Base-by-base conservation (phyloP, 1,284 basidiomycete genomes). In the Sphagnurus paluster region DNA sequence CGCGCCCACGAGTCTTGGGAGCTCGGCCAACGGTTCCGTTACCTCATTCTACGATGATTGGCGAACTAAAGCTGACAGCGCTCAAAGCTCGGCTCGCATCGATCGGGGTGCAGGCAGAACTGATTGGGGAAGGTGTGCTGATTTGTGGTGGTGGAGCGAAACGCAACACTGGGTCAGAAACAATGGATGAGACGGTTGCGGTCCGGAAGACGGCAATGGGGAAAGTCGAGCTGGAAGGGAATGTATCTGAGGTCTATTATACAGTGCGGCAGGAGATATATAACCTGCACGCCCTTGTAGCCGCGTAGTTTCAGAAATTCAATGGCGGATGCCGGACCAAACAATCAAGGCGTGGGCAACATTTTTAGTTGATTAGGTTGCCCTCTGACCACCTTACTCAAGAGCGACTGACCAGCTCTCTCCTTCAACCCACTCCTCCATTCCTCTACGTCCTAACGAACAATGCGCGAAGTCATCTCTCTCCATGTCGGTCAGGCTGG, bases 401-500 rank as follows among this genome's bases (percentile, higher is more conserved):
- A 30, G 41, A 50, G 46, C 44, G 24, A 48, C 48, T 47, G 39
- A 43, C 50, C n/a, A n/a, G n/a, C 45, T 44, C 44, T 50, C 40
- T 48, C 47, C 29, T 28, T 45, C 34, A 41, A 25, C 42, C 39
- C 42, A 48, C 30, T 33, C 20, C 38, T 39, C 21, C 16, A 36
- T 32, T 44, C 33, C 35, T 25, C 37, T 20, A 29, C 21, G 37
- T 50, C 35, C 19, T 46, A 44, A 56, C 54, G 37, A 49, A 66
- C 58, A 62, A 90, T 90, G 87, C 86, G 87, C 77, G 87, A 90
- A 88, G 91, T 95, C 71, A 93, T 95, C 75, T 94, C 92, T 63
- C 76, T 95, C 65, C 91, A 94, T 70, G 92, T 95, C 69, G 92
- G 92, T 61, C 92, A 95, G 76, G 93, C 93, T 65, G 92, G 92